Evolutionary conservation across 163 green algal species (phyloP), one percentile per base, ranked within the genome.

Genomic region (Scenedesmus sp.): DNA sequence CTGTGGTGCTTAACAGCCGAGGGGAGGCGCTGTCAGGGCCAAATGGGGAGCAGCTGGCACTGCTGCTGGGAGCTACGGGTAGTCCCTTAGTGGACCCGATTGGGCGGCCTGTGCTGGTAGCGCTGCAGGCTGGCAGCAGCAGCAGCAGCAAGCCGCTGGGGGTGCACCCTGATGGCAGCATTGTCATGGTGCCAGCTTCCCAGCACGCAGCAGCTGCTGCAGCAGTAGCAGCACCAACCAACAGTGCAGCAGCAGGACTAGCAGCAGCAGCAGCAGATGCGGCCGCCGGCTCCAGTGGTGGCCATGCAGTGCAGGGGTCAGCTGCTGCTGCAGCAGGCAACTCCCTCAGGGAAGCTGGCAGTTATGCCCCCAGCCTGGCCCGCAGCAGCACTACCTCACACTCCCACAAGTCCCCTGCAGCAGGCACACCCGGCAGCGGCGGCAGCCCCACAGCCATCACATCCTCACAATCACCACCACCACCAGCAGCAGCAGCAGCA

Each of bases 131-230:
- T 56, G 56, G n/a, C n/a, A n/a, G 34, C 34, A 46, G 34, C 34
- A 46, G 83, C 18, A 55, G 83, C 76, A 55, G 23, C 6, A 20
- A 20, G 16, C 83, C 26, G 83, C 83, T 74, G 57, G 83, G 83
- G 6, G 83, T 88, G 57, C 83, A 88, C 23, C 57, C 83, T n/a
- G 83, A 88, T 16, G 83, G 83, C 83, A 88, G 83, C 57, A 88
- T 88, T 52, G 26, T 88, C n/a, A 74, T 73, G 54, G 83, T 88
- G 83, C 83, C 83, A 13, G 57, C n/a, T 6, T 52, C 82, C 10
- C 20, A 7, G 34, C 46, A 59, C 15, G 82, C 82, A 70, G 20
- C 4, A 15, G 10, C 16, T 13, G 12, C 1, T 8, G 82, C 1
- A 13, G 18, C 82, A 16, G 5, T 55, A 70, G 82, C 55, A 70